phyloP scores from a whole-genome alignment of 768 basidiomycete genomes.

The Sarcomyxa edulis region DNA sequence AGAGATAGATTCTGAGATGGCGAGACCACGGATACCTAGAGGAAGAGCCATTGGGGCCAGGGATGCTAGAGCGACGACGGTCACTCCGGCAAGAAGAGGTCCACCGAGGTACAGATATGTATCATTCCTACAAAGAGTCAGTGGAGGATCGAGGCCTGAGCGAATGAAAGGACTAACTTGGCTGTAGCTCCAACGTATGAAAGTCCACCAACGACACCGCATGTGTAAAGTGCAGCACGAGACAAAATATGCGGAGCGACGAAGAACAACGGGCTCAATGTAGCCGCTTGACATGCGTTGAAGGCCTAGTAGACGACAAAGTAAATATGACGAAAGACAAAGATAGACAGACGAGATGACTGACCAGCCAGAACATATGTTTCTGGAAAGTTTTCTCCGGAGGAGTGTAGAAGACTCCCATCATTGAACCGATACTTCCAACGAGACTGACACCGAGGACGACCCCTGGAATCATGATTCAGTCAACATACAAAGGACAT shows the following conservation, averaged over 20 bases:
- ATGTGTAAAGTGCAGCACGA: conserved; percentile 84
- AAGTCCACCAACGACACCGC: conserved; percentile 80
- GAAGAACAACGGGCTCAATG: conserved; percentile 87
- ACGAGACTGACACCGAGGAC: conserved; percentile 78
- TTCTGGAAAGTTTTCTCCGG: conserved; percentile 75
- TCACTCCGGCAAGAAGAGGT: conserved; percentile 83
- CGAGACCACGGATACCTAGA: conserved; percentile 71
- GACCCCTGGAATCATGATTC: conserved; percentile 44
- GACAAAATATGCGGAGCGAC: conserved; percentile 79
- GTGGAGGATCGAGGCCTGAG: not conserved
- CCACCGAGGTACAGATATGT: conserved; percentile 84
- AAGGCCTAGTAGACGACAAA: conserved; percentile 50
- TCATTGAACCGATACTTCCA: conserved; percentile 81
- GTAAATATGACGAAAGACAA: not conserved
- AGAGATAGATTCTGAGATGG: conserved; percentile 70
- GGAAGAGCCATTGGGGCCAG: conserved; percentile 89
- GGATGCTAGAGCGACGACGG: conserved; percentile 82
- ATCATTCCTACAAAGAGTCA: conserved; percentile 49
- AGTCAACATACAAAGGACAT: not conserved
- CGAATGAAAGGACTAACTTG: conserved; percentile 32
- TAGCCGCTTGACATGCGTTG: conserved; percentile 82
- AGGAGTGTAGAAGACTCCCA: conserved; percentile 73
- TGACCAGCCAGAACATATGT: conserved; percentile 75
- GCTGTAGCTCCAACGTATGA: conserved; percentile 89
- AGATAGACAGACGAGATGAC: conserved; percentile 17